A percentile compares a stretch with the other conserved stretches of the same genome.
Evolutionary conservation across 2,329 filamentous ascomycete species (phyloP).

Genomic region (Gaeumannomyces tritici): DNA sequence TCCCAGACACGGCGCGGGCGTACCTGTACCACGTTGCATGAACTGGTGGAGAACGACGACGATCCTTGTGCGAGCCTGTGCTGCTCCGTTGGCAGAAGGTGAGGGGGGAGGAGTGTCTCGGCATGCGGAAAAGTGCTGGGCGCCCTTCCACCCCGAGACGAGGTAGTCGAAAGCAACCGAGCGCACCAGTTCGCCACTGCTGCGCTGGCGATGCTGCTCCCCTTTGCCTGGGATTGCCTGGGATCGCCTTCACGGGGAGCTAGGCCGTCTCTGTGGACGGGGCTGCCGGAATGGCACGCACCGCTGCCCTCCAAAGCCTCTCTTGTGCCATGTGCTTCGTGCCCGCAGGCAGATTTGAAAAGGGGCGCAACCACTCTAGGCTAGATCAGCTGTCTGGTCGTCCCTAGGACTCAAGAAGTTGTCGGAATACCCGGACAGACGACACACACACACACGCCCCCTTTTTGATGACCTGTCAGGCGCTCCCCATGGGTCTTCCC

Average conservation of each 20-base stretch:
- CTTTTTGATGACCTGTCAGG: not conserved
- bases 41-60: conserved; percentile 2
- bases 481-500: not conserved
- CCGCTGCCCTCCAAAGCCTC: no score
- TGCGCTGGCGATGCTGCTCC: not conserved
- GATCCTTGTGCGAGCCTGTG: not conserved
- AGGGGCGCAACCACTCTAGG: not conserved
- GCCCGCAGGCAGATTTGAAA: not conserved
- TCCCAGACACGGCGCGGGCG: not conserved
- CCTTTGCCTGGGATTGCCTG: not conserved
- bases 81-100: not conserved
- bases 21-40: conserved; percentile 2
- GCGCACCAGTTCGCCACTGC: not conserved
- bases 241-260: not conserved
- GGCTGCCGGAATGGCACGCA: no score
- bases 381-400: not conserved
- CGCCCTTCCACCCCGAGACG: not conserved
- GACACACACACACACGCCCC: not conserved
- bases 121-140: not conserved
- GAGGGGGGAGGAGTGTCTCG: not conserved
- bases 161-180: not conserved
- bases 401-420: not conserved
- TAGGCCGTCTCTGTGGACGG: not conserved
- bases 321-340: not conserved
- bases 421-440: no score